Evolutionary conservation across 768 basidiomycete species (phyloP), one percentile per base, ranked within the genome.

Genomic region (Russula olivacea): DNA sequence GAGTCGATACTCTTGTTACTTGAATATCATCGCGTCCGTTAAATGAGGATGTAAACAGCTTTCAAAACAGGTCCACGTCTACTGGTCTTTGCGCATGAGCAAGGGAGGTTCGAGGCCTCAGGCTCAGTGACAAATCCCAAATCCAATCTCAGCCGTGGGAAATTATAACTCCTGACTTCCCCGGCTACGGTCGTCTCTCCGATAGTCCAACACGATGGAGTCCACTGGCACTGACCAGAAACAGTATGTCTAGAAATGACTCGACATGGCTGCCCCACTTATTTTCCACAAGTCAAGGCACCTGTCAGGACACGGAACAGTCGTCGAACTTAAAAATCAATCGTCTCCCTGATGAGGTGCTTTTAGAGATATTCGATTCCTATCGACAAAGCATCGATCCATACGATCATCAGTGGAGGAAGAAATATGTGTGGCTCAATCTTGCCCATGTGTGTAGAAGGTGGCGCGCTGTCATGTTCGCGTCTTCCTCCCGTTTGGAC

Each of bases 341-440:
- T 47, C 21, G 4, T 47, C 45, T 47, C 21, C 45, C 21, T 21
- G 45, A 47, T 47, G 45, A 47, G 11, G 21, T 47, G 45, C n/a
- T 47, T 11, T 47, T 47, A 47, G 45, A 47, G n/a, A 23, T 47
- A 47, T 47, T 47, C 45, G 45, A 47, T 21, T 47, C 10, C 11
- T 47, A 47, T 47, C 45, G 45, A 47, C 45, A 21, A 47, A 19
- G 41, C 10, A 11, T 11, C n/a, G 0, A 8, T 43, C 7, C 0
- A 19, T 43, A 11, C 43, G 43, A 10, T 9, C 0, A 21, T 10
- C n/a, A 9, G 10, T 49, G 48, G 48, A 25, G 25, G 14, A 9
- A 49, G 4, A 28, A 25, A 15, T 17, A 25, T 74, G 48, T 75
- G 72, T 62, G 61, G 61, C 15, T 51, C 23, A 36, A 10, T 19